Evolutionary conservation across 2,329 filamentous ascomycete species (phyloP).

Genomic region (Acephala macrosclerotiorum): DNA sequence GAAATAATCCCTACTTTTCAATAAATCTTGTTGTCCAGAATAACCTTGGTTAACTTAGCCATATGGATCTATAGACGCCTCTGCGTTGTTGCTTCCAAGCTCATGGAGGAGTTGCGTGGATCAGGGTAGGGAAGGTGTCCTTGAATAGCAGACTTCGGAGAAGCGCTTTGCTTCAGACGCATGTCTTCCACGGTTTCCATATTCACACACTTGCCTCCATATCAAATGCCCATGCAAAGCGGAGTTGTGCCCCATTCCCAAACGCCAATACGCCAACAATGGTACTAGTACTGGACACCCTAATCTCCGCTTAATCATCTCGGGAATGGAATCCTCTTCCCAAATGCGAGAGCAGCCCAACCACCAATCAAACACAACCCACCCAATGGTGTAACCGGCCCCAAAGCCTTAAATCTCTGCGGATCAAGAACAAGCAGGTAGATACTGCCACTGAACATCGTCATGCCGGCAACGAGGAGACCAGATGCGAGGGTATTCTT

Average conservation of each 20-base stretch:
- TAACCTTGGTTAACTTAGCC: too few relatives aligned
- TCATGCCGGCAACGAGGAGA: slow-evolving; percentile 70
- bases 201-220: not conserved
- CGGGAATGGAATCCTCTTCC: slow-evolving; percentile 47
- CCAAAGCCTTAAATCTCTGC: slow-evolving; percentile 63
- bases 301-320: slow-evolving; percentile 27
- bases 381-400: slow-evolving; percentile 71
- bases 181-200: too few relatives aligned
- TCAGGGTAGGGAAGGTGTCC: too few relatives aligned
- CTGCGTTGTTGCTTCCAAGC: too few relatives aligned
- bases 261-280: not conserved
- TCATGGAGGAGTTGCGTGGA: too few relatives aligned
- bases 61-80: too few relatives aligned
- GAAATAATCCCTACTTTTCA: too few relatives aligned
- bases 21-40: too few relatives aligned
- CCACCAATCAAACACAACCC: slow-evolving; percentile 70
- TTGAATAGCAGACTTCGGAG: too few relatives aligned
- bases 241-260: not conserved
- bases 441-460: slow-evolving; percentile 71
- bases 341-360: slow-evolving; percentile 46
- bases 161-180: too few relatives aligned
- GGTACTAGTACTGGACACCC: not conserved
- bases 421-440: slow-evolving; percentile 71
- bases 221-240: not conserved
- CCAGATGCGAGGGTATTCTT: slow-evolving; percentile 62